Evolutionary conservation across 306 rosid species (phyloP), one percentile per base, ranked within the genome.

Genomic region (Malus sieversii): DNA sequence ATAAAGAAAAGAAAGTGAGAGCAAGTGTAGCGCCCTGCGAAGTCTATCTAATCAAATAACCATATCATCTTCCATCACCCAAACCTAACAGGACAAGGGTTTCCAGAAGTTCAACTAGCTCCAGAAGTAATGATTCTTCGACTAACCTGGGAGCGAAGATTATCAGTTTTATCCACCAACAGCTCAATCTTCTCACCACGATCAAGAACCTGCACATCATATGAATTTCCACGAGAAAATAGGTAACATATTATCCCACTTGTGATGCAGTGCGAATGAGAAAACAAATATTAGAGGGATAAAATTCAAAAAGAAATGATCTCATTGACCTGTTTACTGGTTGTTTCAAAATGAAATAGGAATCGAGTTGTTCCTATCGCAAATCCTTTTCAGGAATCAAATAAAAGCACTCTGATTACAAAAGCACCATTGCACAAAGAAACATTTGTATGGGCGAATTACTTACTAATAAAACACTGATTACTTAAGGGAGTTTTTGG

Each of bases 121-220:
- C 10, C 14, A 46, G 38, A 19, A 23, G 42, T 23, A 20, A 62
- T 35, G 48, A 51, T 8, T 72, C 44, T 61, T 45, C 30, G 23
- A 76, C 84, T 60, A 69, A 95, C 99, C 90, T 95, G 97, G 68
- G 99, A 95, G 61, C 97, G 99, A 75, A 95, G 99, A 73, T 86
- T 88, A 76, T 95, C 99, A 30, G 99, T 92, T 81, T 95, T 95
- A 67, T 92, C 97, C 60, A 92, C 99, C 77, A 95, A 80, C 83
- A 95, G 78, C 81, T 95, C 99, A 70, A 95, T 95, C 82, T 90
- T 95, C 82, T 90, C 97, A 71, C 99, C 99, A 10, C 99, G 97
- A 73, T 95, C 99, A 79, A 95, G 99, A 85, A 92, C 97, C 99
- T 95, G 84, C 69, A 45, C 6, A 62, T 51, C 23, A 70, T 51